phyloP scores from a whole-genome alignment of 176 grass and related monocot genomes.

The Oryza brachyantha region DNA sequence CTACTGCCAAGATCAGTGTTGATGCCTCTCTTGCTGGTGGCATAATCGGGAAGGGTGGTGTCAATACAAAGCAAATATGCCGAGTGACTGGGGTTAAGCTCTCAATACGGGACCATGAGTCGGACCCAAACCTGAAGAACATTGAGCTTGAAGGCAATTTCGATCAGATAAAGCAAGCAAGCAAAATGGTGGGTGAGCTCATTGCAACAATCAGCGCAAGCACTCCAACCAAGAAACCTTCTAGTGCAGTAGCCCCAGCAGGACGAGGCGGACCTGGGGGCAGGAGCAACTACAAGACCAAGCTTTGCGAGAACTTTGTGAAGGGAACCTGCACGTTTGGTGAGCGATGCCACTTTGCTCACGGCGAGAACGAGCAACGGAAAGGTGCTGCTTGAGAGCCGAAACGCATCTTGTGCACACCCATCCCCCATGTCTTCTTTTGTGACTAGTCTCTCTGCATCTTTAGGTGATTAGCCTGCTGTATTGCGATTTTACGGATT shows the following conservation, averaged over 20 bases:
- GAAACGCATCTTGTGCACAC: neutral
- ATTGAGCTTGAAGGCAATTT: constrained; percentile 91
- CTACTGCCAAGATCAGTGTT: constrained; percentile 91
- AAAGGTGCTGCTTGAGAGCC: constrained; percentile 42
- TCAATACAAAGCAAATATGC: constrained; percentile 88
- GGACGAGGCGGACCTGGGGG: constrained; percentile 26
- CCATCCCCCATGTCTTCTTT: neutral
- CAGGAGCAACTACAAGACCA: constrained; percentile 79
- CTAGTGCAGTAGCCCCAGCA: neutral
- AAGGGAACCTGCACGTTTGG: constrained; percentile 78
- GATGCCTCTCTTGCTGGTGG: constrained; percentile 77
- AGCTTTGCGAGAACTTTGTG: constrained; percentile 79
- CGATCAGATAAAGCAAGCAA: constrained; percentile 92
- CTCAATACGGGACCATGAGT: constrained; percentile 69
- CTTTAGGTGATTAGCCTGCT: constrained; percentile 35
- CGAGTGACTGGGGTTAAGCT: constrained; percentile 76
- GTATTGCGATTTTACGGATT: constrained; percentile 21
- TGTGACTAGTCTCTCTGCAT: constrained; percentile 26
- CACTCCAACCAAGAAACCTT: constrained; percentile 29
- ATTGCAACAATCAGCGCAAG: constrained; percentile 58
- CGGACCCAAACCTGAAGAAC: constrained; percentile 71
- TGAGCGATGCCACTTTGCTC: constrained; percentile 86
- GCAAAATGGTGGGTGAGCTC: constrained; percentile 74
- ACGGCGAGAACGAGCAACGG: constrained; percentile 69
- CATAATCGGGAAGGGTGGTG: constrained; percentile 92